Base-by-base conservation (phyloP, 2,329 filamentous ascomycete species). In the Exophiala alcalophila region DNA sequence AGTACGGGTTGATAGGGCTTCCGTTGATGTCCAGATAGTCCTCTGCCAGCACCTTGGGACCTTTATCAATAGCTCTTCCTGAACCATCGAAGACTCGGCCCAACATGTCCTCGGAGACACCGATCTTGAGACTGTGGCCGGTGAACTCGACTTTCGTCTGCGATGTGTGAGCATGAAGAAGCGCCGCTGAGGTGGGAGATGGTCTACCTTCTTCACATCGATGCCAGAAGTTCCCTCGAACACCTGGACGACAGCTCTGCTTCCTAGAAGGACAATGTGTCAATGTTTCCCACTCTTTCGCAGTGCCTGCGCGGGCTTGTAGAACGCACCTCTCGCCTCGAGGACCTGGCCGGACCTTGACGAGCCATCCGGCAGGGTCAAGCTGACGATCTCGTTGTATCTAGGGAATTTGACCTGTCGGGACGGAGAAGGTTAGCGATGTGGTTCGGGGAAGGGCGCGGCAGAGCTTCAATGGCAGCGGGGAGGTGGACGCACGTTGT, bases 1-100 rank as follows among this genome's bases (percentile, higher is more conserved):
- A 91, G 74, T 92, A 97, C 50, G 92, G 92, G 74, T 98, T 98
- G 72, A 98, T 98, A 47, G 92, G 91, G 68, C 83, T 92, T 64
- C 92, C 92, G 75, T 98, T 98, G 73, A 98, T 98, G 61, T 98
- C 94, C 59, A 98, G 77, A 68, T 94, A 98, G 60, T 98, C 92
- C 70, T 98, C 92, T 38, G 92, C 90, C 55, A 98, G 74, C 60
- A 98, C 92, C 74, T 96, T 97, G 50, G 92, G 92, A 40, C 94
- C 92, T 74, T 97, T 98, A 73, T 98, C 92, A 67, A 98, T 98
- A 58, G 94, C 86, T 68, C 91, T 85, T 64, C 92, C 92, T 49
- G 92, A 97, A 61, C 92, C 92, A 73, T 98, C 90, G 65, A 98
- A 98, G 68, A 97, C 89, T 74, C 94, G 91, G 56, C 92, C 92